phyloP scores from a whole-genome alignment of 140 eudicot species.

The Ambrosia hybrid region DNA sequence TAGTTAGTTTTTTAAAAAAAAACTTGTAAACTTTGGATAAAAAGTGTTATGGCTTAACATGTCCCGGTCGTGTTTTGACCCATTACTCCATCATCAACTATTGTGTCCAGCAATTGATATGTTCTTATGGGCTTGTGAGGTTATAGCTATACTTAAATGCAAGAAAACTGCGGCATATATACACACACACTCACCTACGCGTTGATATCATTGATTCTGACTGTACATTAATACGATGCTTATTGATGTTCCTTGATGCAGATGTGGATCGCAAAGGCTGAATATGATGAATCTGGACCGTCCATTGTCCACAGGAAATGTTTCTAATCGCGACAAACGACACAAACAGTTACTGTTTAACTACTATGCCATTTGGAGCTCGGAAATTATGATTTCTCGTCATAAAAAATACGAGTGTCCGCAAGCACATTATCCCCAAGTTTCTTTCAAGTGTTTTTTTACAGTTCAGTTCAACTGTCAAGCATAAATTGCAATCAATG shows the following conservation, averaged over 20 bases:
- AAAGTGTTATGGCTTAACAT: not conserved
- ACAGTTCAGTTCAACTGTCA: slow-evolving; percentile 28
- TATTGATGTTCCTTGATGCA: slow-evolving; percentile 7
- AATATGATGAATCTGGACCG: slow-evolving; percentile 49
- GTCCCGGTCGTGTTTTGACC: not conserved
- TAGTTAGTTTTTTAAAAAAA: not conserved
- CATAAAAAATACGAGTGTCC: slow-evolving; percentile 24
- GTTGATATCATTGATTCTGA: not conserved
- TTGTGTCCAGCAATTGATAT: too few species aligned
- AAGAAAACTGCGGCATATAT: not conserved
- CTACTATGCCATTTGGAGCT: slow-evolving; percentile 32
- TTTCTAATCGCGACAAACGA: slow-evolving; percentile 30
- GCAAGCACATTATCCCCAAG: slow-evolving; percentile 27
- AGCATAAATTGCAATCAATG: slow-evolving; percentile 38
- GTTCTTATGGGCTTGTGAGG: too few species aligned
- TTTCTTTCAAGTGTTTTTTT: slow-evolving; percentile 19
- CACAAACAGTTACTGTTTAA: slow-evolving; percentile 29
- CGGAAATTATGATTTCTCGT: not conserved
- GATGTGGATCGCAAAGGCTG: slow-evolving; percentile 57
- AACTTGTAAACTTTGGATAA: not conserved
- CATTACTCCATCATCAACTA: not conserved
- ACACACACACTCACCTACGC: not conserved
- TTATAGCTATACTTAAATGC: too few species aligned
- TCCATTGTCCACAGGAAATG: slow-evolving; percentile 55
- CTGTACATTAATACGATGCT: not conserved